A percentile compares a stretch with the other conserved stretches of the same genome.
phyloP scores from a whole-genome alignment of 2,329 filamentous ascomycete genomes.

The Epichloe bromicola region DNA sequence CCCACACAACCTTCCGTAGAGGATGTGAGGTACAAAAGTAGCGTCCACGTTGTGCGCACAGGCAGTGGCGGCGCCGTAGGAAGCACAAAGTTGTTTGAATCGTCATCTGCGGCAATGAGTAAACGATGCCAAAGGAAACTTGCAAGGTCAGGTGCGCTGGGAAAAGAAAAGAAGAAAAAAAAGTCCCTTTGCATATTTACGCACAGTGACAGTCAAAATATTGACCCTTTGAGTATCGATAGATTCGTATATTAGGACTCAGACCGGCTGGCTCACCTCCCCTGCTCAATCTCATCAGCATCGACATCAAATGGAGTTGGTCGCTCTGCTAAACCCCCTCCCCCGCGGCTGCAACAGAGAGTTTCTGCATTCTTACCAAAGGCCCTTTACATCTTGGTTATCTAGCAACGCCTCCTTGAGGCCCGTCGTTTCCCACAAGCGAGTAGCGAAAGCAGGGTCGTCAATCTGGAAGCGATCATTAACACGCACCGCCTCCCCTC shows the following conservation, averaged over 20 bases:
- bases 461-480: conserved; percentile 83
- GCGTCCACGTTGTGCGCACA: conserved; percentile 68
- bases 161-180: too few species aligned
- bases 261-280: conserved; percentile 73
- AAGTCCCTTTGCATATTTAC: conserved; percentile 14
- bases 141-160: not conserved
- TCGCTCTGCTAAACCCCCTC: too few species aligned
- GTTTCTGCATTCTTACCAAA: conserved; percentile 30
- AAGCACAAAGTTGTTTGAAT: conserved; percentile 61
- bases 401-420: conserved; percentile 47
- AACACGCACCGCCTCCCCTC: conserved; percentile 68
- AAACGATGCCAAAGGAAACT: not conserved
- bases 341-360: not conserved
- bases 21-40: conserved; percentile 77
- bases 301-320: not conserved
- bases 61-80: conserved; percentile 18
- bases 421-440: conserved; percentile 66
- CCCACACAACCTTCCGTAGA: conserved; percentile 62
- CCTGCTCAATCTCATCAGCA: conserved; percentile 39
- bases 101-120: conserved; percentile 55
- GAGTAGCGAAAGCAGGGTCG: conserved; percentile 59
- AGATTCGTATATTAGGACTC: conserved; percentile 80
- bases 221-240: conserved; percentile 73
- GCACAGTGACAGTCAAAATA: conserved; percentile 89
- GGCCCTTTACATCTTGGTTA: conserved; percentile 21